Percentiles rank a stretch among this genome's conserved stretches.
phyloP scores from a whole-genome alignment of 1,139 yeast species.

The Taphrina flavorubra region DNA sequence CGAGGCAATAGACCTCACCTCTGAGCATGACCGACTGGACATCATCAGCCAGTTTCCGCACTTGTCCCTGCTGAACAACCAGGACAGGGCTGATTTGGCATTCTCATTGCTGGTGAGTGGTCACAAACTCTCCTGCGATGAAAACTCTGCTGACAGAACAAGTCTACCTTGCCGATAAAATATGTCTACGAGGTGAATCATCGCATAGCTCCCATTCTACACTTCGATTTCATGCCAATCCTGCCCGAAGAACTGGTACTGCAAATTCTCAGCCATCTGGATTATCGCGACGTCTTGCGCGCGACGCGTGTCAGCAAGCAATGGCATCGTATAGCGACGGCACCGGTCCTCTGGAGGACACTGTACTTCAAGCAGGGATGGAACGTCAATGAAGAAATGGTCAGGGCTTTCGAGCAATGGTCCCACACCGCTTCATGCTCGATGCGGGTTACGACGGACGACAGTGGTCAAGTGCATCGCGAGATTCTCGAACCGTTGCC shows the following conservation, averaged over 20 bases:
- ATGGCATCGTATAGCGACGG: constrained; percentile 42
- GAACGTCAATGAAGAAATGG: constrained; percentile 36
- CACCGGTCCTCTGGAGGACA: constrained; percentile 42
- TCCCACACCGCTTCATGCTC: constrained; percentile 17
- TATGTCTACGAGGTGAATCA: constrained; percentile 33
- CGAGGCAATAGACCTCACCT: constrained; percentile 39
- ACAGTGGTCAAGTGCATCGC: constrained; percentile 22
- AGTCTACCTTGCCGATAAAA: constrained; percentile 27
- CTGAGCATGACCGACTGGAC: constrained; percentile 20
- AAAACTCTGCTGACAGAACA: background rate
- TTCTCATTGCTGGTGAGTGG: constrained; percentile 15
- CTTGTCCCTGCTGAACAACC: constrained; percentile 14
- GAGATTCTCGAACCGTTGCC: constrained; percentile 18
- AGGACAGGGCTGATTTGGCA: constrained; percentile 38
- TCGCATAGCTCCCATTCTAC: constrained; percentile 28
- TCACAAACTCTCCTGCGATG: background rate
- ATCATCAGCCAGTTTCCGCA: constrained; percentile 13
- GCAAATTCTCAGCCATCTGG: constrained; percentile 37
- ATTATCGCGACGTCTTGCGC: constrained; percentile 37
- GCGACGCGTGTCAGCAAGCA: constrained; percentile 37
- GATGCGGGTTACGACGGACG: constrained; percentile 23
- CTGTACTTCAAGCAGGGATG: constrained; percentile 43
- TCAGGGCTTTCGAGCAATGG: constrained; percentile 39
- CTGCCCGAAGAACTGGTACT: constrained; percentile 42
- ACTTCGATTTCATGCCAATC: constrained; percentile 35